Percentiles rank a stretch among this genome's conserved stretches.
phyloP scores from a whole-genome alignment of 352 stramenopile genomes.

The Thalassiosira mediterranea region DNA sequence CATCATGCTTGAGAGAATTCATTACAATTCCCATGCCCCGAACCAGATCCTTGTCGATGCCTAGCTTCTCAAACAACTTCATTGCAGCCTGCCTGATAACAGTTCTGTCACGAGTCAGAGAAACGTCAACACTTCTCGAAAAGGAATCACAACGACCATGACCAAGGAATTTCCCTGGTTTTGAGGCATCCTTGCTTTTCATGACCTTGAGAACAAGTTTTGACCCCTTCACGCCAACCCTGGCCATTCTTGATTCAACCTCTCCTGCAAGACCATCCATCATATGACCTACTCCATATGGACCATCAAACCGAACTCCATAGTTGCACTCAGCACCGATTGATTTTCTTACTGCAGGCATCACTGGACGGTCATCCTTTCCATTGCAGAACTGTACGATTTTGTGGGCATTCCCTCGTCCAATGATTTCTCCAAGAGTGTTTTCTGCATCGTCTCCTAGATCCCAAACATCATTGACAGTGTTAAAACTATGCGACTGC shows the following conservation, averaged over 20 bases:
- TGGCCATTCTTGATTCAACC: conserved; percentile 73
- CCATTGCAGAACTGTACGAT: conserved; percentile 73
- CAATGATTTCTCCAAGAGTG: conserved; percentile 65
- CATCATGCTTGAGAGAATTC: conserved; percentile 51
- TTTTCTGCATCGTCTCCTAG: conserved; percentile 57
- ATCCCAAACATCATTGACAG: conserved; percentile 82
- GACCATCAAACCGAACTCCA: conserved; percentile 80
- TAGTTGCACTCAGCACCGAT: conserved; percentile 85
- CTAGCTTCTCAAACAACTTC: conserved; percentile 66
- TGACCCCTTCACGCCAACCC: conserved; percentile 53
- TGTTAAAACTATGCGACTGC: conserved; percentile 41
- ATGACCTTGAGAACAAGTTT: conserved; percentile 81
- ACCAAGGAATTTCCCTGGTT: conserved; percentile 77
- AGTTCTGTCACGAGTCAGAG: conserved; percentile 61
- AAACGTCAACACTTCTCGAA: conserved; percentile 63
- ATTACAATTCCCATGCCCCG: conserved; percentile 81
- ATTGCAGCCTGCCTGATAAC: conserved; percentile 57
- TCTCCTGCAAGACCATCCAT: conserved; percentile 74
- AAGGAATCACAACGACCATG: conserved; percentile 75
- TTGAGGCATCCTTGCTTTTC: conserved; percentile 71
- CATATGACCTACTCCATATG: conserved; percentile 78
- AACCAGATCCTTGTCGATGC: conserved; percentile 62
- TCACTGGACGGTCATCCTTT: conserved; percentile 70
- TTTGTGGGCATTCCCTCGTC: conserved; percentile 62
- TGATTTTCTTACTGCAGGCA: conserved; percentile 68